phyloP scores from a whole-genome alignment of 371 early-diverging fungal genomes.

The Mortierella sp. region DNA sequence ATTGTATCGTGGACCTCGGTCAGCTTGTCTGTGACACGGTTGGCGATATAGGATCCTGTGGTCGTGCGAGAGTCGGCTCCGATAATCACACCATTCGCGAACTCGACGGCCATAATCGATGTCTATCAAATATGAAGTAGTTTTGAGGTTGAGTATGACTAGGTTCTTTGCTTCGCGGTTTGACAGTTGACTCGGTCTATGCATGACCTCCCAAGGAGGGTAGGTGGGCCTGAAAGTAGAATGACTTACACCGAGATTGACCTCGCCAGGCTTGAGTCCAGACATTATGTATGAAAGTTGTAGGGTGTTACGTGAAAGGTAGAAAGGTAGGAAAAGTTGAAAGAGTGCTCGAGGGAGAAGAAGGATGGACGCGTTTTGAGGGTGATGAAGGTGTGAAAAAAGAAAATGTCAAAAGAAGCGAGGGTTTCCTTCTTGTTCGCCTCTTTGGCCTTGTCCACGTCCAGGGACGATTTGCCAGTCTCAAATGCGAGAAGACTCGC shows the following conservation, averaged over 20 bases:
- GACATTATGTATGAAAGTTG: conserved; percentile 30
- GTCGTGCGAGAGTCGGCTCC: conserved; percentile 99
- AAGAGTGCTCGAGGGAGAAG: background rate
- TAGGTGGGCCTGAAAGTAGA: background rate
- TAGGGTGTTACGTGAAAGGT: background rate
- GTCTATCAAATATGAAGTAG: conserved; percentile 76
- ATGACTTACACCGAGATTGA: conserved; percentile 89
- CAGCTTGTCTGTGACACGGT: conserved; percentile 99
- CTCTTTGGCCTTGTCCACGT: too few relatives aligned
- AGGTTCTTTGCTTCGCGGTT: too few relatives aligned
- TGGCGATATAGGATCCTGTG: conserved; percentile 98
- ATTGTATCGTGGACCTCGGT: conserved; percentile 97
- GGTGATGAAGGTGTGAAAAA: background rate
- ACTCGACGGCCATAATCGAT: conserved; percentile 99
- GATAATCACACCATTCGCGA: conserved; percentile 96
- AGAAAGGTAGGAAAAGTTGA: background rate
- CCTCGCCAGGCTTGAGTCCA: conserved; percentile 93
- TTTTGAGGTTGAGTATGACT: background rate
- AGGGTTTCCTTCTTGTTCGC: background rate
- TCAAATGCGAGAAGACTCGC: conserved; percentile 12
- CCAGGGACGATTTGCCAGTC: background rate
- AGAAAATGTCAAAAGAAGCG: background rate
- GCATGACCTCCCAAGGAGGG: conserved; percentile 4
- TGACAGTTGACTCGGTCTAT: background rate
- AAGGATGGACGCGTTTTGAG: background rate